phyloP scores from a whole-genome alignment of 2,329 filamentous ascomycete genomes.

The Elsinoe ampelina region DNA sequence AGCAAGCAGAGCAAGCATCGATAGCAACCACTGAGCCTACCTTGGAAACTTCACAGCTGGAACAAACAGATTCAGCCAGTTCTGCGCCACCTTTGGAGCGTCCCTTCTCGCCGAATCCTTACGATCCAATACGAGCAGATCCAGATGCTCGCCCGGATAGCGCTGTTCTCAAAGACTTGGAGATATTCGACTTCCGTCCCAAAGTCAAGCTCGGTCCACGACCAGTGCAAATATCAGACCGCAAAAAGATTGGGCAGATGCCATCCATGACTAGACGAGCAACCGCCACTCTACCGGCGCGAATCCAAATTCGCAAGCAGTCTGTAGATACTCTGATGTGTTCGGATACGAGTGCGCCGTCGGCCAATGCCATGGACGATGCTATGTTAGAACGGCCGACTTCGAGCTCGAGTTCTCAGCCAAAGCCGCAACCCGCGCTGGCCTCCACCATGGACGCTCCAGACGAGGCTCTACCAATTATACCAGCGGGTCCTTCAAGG shows the following conservation, averaged over 20 bases:
- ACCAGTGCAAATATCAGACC: constrained; percentile 59
- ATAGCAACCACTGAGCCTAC: constrained; percentile 4
- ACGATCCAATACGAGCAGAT: neutral
- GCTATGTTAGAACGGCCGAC: neutral
- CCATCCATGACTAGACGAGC: constrained; percentile 31
- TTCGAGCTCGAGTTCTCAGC: neutral
- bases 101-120: neutral
- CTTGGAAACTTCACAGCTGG: constrained; percentile 5
- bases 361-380: constrained; percentile 12
- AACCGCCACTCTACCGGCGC: constrained; percentile 31
- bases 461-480: constrained; percentile 23
- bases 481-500: neutral
- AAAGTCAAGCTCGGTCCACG: constrained; percentile 86
- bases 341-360: constrained; percentile 12
- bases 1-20: neutral
- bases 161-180: constrained; percentile 1
- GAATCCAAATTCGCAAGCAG: constrained; percentile 27
- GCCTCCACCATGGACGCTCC: constrained; percentile 29
- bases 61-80: neutral
- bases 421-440: constrained; percentile 19
- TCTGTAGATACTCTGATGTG: constrained; percentile 15
- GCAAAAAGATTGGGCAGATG: constrained; percentile 14
- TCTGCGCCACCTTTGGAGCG: neutral
- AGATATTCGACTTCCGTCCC: constrained; percentile 43
- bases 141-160: constrained; percentile 8